A percentile compares a stretch with the other conserved stretches of the same genome.
These are phyloP conservation scores for Lecanicillium sp. DNA, from an alignment of 2,329 filamentous ascomycete genomes.

Conservation along the genomic window DNA sequence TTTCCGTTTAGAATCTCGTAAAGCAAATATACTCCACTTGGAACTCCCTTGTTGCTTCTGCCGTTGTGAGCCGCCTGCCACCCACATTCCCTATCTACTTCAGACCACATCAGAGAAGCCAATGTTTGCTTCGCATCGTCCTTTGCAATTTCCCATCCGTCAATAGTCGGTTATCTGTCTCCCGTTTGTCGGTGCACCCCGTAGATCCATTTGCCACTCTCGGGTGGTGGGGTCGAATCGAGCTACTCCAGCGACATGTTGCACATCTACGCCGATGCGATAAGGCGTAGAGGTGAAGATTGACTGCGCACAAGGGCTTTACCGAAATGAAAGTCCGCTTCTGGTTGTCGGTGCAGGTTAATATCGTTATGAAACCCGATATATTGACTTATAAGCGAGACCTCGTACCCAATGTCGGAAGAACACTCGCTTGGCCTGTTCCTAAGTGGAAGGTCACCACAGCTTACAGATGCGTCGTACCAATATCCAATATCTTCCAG, in stretches of 20 bases:
- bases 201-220: not conserved
- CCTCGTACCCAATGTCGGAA: slow-evolving; percentile 10
- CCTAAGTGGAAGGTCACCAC: not conserved
- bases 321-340: not conserved
- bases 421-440: slow-evolving; percentile 6
- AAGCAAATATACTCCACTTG: no score
- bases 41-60: no score
- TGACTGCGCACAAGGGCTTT: not conserved
- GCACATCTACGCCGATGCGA: not conserved
- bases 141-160: not conserved
- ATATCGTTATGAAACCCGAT: no score
- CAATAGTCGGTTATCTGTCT: not conserved
- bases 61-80: no score
- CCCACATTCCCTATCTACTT: no score
- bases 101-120: no score
- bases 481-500: not conserved
- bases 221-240: slow-evolving; percentile 4
- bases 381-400: slow-evolving; percentile 6
- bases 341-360: not conserved
- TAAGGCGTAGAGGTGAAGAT: not conserved
- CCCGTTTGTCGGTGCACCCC: not conserved
- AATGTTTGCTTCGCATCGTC: not conserved
- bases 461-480: not conserved
- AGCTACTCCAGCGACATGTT: not conserved
- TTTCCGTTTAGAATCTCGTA: no score